phyloP scores from a whole-genome alignment of 768 basidiomycete species.

The Russula sp. region DNA sequence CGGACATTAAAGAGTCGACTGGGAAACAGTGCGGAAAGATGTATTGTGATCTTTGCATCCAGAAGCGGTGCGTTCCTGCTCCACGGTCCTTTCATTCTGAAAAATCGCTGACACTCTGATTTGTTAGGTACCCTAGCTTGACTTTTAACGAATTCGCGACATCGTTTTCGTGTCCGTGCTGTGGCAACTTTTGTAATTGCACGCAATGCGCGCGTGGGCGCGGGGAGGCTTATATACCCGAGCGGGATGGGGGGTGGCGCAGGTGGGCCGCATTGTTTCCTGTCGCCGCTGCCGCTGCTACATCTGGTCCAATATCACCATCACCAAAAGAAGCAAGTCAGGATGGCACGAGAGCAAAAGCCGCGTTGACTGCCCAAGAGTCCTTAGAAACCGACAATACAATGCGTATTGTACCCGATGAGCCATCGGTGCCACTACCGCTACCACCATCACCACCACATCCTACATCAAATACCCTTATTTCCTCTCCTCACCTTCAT shows the following conservation, averaged over 20 bases:
- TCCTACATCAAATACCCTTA: not conserved
- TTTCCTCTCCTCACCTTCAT: not conserved
- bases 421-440: not conserved
- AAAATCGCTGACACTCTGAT: not conserved
- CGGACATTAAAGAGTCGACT: not conserved
- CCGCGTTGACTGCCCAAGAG: not conserved
- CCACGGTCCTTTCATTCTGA: not conserved
- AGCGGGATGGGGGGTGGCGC: slow-evolving; percentile 32
- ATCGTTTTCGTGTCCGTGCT: slow-evolving; percentile 46
- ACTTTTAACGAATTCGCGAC: slow-evolving; percentile 36
- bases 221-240: slow-evolving; percentile 47
- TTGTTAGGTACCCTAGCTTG: slow-evolving; percentile 42
- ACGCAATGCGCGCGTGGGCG: slow-evolving; percentile 44
- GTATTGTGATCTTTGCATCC: slow-evolving; percentile 25
- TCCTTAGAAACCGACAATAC: not conserved
- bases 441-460: not conserved
- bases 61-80: slow-evolving; percentile 20
- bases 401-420: not conserved
- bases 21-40: slow-evolving; percentile 9
- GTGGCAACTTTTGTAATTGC: slow-evolving; percentile 49
- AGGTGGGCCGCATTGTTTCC: slow-evolving; percentile 3
- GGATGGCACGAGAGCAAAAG: not conserved
- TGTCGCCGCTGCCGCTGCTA: not conserved
- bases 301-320: not conserved
- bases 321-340: not conserved